These are phyloP conservation scores for Scutellaria baicalensis DNA, from an alignment of 257 asterid genomes.

Conservation along the genomic window DNA sequence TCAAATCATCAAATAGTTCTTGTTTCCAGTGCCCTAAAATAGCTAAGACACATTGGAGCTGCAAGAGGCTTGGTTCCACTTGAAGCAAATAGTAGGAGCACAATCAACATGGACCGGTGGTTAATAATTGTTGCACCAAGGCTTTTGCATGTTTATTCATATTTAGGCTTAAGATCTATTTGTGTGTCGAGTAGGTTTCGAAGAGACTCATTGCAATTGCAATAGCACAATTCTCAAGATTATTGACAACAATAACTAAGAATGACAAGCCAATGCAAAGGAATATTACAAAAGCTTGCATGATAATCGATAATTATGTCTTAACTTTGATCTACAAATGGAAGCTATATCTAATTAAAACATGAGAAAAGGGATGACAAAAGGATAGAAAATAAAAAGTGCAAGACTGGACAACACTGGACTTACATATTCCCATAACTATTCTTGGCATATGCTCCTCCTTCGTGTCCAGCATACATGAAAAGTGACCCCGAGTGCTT, in stretches of 20 bases:
- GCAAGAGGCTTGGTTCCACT: background rate
- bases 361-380: background rate
- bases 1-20: background rate
- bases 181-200: background rate
- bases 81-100: background rate
- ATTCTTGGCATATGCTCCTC: slow-evolving; percentile 99
- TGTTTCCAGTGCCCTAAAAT: slow-evolving; percentile 9
- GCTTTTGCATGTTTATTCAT: background rate
- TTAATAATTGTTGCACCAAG: background rate
- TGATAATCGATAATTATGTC: background rate
- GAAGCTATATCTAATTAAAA: background rate
- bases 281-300: background rate
- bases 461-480: slow-evolving; percentile 95
- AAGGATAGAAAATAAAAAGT: background rate
- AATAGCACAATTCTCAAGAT: background rate
- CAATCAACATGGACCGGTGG: background rate
- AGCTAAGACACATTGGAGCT: background rate
- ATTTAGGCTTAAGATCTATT: background rate
- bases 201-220: background rate
- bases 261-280: background rate
- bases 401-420: background rate
- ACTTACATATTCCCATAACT: slow-evolving; percentile 89
- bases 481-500: slow-evolving; percentile 99
- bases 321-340: background rate
- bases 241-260: background rate